Evolutionary conservation across 2,329 filamentous ascomycete species (phyloP), one percentile per base, ranked within the genome.

Genomic region (Fusarium liriodendri): DNA sequence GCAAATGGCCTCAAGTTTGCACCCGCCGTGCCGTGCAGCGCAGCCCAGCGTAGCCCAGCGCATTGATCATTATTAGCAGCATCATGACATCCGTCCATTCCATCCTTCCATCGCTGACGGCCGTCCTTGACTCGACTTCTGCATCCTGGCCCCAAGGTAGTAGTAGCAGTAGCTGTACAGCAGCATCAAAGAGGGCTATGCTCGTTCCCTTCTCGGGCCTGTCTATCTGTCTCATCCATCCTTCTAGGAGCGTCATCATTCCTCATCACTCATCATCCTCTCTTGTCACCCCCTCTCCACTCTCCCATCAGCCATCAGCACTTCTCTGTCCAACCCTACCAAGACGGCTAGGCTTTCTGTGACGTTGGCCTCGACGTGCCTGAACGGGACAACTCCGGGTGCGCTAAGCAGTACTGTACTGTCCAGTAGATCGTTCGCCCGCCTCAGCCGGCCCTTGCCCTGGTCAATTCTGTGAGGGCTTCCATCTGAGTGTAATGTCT

Each of bases 131-230:
- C 50, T 70, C 54, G 66, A 55, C 45, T 35, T 32, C 33, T 27
- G 33, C 20, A 37, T 29, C 25, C 47, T 50, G 13, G 42, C 73
- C 54, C 70, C 67, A 59, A 63, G 47, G 70, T 67, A 59, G 67
- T 32, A 50, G 67, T 73, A 62, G 62, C 47, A 73, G 70, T 70
- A 63, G 66, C 65, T 67, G 38, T 25, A 62, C 58, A 67, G 66
- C 70, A 70, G 66, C 62, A 54, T 29, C 45, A 54, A 29, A 47
- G 20, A 38, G 40, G 20, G 38, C 70, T 62, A 70, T 59, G 20
- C 62, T 55, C 42, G 58, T 61, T 63, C 66, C 62, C 25, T 47
- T 66, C 35, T 61, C 66, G 32, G 57, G 59, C 66, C n/a, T 33
- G 22, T 29, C 25, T 22, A 18, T 38, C 54, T 58, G 22, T 38